phyloP scores from a whole-genome alignment of 805 yeast species.

The Clavispora phyllophila region DNA sequence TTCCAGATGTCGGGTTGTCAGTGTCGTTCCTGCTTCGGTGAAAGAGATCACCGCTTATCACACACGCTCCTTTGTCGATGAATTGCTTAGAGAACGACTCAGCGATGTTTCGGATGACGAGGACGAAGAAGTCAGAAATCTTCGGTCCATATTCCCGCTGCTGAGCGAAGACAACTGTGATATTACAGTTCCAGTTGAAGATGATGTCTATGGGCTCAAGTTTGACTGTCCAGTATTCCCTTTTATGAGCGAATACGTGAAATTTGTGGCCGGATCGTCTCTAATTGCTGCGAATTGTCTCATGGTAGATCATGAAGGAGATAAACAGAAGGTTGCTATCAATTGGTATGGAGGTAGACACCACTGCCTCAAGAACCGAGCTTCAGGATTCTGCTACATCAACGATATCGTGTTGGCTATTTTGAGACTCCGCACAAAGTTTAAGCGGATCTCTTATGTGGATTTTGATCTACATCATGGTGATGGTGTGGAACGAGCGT shows the following conservation, averaged over 20 bases:
- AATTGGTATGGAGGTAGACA: slow-evolving; percentile 84
- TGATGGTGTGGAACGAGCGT: slow-evolving; percentile 72
- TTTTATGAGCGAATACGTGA: slow-evolving; percentile 44
- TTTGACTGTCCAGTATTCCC: slow-evolving; percentile 67
- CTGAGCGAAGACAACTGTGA: neutral
- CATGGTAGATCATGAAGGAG: neutral
- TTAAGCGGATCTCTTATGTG: slow-evolving; percentile 48
- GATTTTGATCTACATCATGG: slow-evolving; percentile 80
- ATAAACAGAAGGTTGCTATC: slow-evolving; percentile 36
- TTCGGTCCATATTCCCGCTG: neutral
- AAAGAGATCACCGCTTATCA: slow-evolving; percentile 48
- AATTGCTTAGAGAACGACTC: slow-evolving; percentile 27
- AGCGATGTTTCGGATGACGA: slow-evolving; percentile 1
- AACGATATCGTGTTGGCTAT: slow-evolving; percentile 65
- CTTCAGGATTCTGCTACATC: slow-evolving; percentile 70
- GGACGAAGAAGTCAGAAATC: slow-evolving; percentile 3
- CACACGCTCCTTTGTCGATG: slow-evolving; percentile 36
- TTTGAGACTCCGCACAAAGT: slow-evolving; percentile 42
- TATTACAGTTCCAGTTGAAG: neutral
- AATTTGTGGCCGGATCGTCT: slow-evolving; percentile 52
- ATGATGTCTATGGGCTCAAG: slow-evolving; percentile 42
- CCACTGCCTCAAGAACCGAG: slow-evolving; percentile 50
- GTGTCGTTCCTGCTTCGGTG: slow-evolving; percentile 21
- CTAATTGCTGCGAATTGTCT: slow-evolving; percentile 38
- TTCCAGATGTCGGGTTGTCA: slow-evolving; percentile 19